Evolutionary conservation across 176 grass and related monocot species (phyloP).

Genomic region (Carex parvula): DNA sequence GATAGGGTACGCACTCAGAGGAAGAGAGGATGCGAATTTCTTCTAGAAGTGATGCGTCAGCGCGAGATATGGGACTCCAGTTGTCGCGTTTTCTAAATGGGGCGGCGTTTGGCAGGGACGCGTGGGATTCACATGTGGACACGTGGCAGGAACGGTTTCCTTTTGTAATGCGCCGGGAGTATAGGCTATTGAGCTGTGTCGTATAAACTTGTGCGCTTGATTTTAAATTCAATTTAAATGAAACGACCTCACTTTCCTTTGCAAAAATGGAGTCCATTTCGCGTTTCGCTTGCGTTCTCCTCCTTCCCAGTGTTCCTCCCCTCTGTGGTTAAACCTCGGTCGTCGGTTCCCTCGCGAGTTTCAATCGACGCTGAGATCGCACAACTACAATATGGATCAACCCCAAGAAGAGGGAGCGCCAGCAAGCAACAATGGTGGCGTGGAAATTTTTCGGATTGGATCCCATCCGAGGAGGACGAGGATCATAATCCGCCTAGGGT

Average conservation of each 20-base stretch:
- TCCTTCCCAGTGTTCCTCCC: neutral
- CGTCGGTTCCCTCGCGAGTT: neutral
- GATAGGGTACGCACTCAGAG: too few species aligned
- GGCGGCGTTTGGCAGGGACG: neutral
- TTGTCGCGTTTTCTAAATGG: neutral
- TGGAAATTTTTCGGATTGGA: neutral
- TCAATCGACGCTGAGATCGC: conserved; percentile 23
- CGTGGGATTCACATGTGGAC: neutral
- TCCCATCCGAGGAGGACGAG: neutral
- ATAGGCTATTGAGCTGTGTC: too few species aligned
- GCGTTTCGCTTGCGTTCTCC: neutral
- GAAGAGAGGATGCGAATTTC: too few species aligned
- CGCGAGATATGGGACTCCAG: neutral
- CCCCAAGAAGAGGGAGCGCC: neutral
- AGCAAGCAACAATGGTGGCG: neutral
- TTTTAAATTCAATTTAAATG: neutral
- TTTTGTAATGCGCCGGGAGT: neutral
- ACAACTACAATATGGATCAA: conserved; percentile 6
- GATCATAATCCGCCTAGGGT: neutral
- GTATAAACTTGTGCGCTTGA: neutral
- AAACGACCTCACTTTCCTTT: neutral
- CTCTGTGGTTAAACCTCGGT: neutral
- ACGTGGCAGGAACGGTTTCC: neutral
- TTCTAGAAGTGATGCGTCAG: neutral
- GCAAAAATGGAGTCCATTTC: conserved; percentile 22